Evolutionary conservation across 495 filamentous ascomycete species (phyloP).

Genomic region (Barbatosphaeria neglecta): DNA sequence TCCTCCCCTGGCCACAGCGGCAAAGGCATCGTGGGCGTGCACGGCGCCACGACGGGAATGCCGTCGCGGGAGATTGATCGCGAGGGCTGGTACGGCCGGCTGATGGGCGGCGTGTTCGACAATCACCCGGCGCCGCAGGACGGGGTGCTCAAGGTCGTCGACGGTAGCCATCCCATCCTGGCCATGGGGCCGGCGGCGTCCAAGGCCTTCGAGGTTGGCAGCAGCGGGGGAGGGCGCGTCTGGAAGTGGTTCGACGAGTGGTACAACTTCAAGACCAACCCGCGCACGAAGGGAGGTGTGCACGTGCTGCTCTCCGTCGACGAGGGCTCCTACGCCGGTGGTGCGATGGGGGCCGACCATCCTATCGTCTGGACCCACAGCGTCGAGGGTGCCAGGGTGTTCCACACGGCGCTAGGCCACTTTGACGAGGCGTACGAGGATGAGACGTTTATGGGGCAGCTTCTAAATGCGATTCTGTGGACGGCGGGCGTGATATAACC

Average conservation of each 20-base stretch:
- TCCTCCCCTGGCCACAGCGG: too few relatives aligned
- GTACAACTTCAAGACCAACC: conserved; percentile 26
- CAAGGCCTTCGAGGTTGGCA: neutral
- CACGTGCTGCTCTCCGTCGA: conserved; percentile 19
- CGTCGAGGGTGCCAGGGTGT: conserved; percentile 22
- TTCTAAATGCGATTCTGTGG: conserved; percentile 22
- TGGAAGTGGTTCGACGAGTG: conserved; percentile 28
- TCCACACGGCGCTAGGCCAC: conserved; percentile 28
- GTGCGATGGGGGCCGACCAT: conserved; percentile 17
- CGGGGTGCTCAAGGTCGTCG: conserved; percentile 11
- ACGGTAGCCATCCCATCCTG: conserved; percentile 14
- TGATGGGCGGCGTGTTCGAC: conserved; percentile 24
- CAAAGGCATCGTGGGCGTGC: conserved; percentile 24
- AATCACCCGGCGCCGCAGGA: conserved; percentile 20
- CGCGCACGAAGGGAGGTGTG: conserved; percentile 7
- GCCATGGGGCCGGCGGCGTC: conserved; percentile 4
- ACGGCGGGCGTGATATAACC: conserved; percentile 10
- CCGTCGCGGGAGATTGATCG: conserved; percentile 3
- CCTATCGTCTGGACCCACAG: conserved; percentile 25
- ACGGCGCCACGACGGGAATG: conserved; percentile 24
- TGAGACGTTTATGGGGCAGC: conserved; percentile 17
- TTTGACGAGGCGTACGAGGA: conserved; percentile 27
- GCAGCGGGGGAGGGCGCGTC: neutral
- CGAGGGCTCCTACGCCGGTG: conserved; percentile 18
- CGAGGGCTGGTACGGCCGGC: conserved; percentile 16